Conservation (phyloP, 768 basidiomycete species). For the Erythrobasidium yunnanense region DNA sequence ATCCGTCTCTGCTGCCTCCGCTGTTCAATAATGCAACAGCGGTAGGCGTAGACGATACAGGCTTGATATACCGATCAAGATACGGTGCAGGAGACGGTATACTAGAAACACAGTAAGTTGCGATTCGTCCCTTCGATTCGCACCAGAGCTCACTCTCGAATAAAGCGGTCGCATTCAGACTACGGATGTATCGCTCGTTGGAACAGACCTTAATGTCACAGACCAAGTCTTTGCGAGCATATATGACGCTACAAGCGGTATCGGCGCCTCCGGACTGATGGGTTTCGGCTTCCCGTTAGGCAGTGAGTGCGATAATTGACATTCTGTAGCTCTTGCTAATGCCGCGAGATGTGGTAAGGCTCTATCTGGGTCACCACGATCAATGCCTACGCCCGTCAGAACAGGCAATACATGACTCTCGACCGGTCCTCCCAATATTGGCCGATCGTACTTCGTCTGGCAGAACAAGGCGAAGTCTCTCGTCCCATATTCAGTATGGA, state of each 20-base stretch:
- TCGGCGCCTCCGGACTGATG: conserved; percentile 21
- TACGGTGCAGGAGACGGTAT: conserved; percentile 20
- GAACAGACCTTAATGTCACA: conserved; percentile 10
- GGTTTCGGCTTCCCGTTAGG: conserved; percentile 21
- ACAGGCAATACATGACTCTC: neutral
- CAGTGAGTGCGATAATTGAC: neutral
- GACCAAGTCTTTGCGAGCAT: conserved; percentile 10
- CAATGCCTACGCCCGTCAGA: neutral
- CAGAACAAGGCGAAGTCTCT: neutral
- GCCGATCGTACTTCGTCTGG: conserved; percentile 1
- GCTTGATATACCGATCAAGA: neutral
- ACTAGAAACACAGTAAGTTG: neutral
- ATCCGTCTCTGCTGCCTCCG: conserved; percentile 8
- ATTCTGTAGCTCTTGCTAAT: neutral
- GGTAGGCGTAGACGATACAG: neutral
- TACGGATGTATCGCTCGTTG: neutral
- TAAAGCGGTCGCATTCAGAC: neutral
- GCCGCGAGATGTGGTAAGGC: no score
- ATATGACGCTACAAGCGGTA: conserved; percentile 7
- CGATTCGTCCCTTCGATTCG: neutral
- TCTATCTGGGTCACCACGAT: neutral
- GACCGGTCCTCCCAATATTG: neutral
- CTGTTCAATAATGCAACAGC: conserved; percentile 6
- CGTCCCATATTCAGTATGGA: neutral
- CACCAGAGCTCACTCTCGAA: neutral